Base-by-base conservation (phyloP, 2,329 filamentous ascomycete species). In the Penicillium digitatum region DNA sequence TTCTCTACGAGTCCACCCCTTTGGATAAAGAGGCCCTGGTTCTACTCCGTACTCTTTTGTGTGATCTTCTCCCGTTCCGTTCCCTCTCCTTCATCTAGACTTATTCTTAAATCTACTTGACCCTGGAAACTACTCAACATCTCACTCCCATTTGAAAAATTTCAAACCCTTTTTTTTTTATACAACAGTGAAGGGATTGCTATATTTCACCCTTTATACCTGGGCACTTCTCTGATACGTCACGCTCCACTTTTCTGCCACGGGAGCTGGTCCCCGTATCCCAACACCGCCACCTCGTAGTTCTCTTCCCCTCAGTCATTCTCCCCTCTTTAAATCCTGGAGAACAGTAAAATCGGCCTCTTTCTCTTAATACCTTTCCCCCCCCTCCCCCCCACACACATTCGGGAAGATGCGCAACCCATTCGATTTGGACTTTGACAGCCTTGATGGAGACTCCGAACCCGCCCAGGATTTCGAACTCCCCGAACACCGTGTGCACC, bases 391-490 rank as follows among this genome's bases (percentile, higher is more conserved):
- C 12, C 16, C 14, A 16, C 29, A 45, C 38, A 40, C 44, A 52
- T 40, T 42, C 47, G 27, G 20, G 38, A 65, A 54, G 35, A 66
- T 65, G 62, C 61, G 64, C 22, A 72, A 71, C 52, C 69, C 69
- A 24, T 72, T 72, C 49, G 69, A 72, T 44, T 62, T 72, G 59
- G 64, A 69, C 43, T 61, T 55, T 32, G 59, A 59, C 27, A 65
- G 63, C 39, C 39, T 64, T 27, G 63, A 65, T 32, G 63, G 63
- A 8, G 62, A 63, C 50, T 65, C 63, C 2, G 61, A 65, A 31
- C 54, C 60, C 32, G 47, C 54, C 9, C 32, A 55, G 16, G 52
- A 60, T n/a, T 54, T 58, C 20, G 56, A 54, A 27, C 8, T 5
- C 29, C 24, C 38, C 32, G 52, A 54, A 50, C 27, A 44, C 38